Evolutionary conservation across 805 yeast species (phyloP), one percentile per base, ranked within the genome.

Genomic region (Diddensiella transvaalensis): DNA sequence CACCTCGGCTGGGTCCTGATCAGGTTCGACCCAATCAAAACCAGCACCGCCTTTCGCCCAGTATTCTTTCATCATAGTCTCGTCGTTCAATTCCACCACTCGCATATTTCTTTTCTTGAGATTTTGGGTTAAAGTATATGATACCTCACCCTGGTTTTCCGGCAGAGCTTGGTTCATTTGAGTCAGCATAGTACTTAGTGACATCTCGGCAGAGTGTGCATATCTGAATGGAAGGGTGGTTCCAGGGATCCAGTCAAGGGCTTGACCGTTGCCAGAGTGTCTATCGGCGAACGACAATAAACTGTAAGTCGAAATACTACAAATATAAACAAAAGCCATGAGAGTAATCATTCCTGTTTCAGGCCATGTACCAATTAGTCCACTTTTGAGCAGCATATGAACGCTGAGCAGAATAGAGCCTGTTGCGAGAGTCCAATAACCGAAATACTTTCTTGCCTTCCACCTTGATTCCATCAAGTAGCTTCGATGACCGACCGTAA

Each of bases 31-130:
- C 96, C 96, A 87, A 51, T 83, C 86, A 60, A 85, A 87, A 11
- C 88, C 89, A 47, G 83, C 90, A 24, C 96, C 96, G 4, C 87
- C 86, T 37, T 84, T 75, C 61, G 86, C 79, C 96, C 96, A 87
- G 67, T 86, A 87, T 57, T 88, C 95, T 60, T 86, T 85, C 56
- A 87, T 58, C 70, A 80, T 73, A 41, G 78, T 61, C 51, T 87
- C 95, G 51, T 79, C 83, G 47, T 81, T 79, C 41, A 84, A 80
- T 56, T 79, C 70, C 4, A 66, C 63, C 23, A 70, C 63, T 17
- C 70, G 55, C 54, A 78, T 60, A 22, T 60, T 54, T 6, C 73
- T 62, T 17, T 46, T 49, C 22, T 53, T 51, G 18, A 71, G 59
- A 43, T 69, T 68, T 40, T 60, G 56, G 23, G 60, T 47, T 44